Evolutionary conservation across 2,329 filamentous ascomycete species (phyloP), one percentile per base, ranked within the genome.

Genomic region (Ramularia endophylla): DNA sequence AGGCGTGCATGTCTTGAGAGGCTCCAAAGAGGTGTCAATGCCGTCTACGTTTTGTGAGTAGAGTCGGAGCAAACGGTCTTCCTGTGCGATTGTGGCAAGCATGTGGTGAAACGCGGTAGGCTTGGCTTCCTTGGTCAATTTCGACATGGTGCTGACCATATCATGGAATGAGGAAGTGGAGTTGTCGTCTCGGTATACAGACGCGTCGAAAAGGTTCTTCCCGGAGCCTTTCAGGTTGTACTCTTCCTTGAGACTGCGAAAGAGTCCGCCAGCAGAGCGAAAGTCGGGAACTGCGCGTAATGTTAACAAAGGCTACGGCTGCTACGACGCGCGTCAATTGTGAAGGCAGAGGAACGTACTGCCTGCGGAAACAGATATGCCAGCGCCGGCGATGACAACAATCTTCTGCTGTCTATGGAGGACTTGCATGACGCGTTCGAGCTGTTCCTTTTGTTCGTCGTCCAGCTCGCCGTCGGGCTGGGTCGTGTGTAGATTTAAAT

Each of bases 41-140:
- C 89, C 87, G 66, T 98, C 92, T 25, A 98, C 90, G 55, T 98
- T 98, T 61, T 98, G 92, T 2, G 87, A 90, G 64, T 98, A 98
- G 5, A 98, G 75, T 31, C 92, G 85, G 60, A 95, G 72, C 17
- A 98, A 69, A 15, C 92, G 85, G 31, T 84, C 86, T 65, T 97
- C 88, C 43, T 85, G 77, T 3, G 90, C 87, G 16, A 98, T 73
- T 3, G 88, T 90, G 35, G 92, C 92, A 31, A 98, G 75, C 65
- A 98, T 77, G 61, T 95, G 86, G 69, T 98, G 92, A 60, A 98
- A 98, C 2, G 80, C 73, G 1, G 92, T 95, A 9, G 92, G 88
- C 50, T 81, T 68, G 40, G 90, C 89, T 37, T 75, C 74, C 53
- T 81, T 80, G 16, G 87, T 87, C 68, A 89, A 77, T 43, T 83